Evolutionary conservation across 2,329 filamentous ascomycete genomes (phyloP).

Genomic region (Epichloe typhina): DNA sequence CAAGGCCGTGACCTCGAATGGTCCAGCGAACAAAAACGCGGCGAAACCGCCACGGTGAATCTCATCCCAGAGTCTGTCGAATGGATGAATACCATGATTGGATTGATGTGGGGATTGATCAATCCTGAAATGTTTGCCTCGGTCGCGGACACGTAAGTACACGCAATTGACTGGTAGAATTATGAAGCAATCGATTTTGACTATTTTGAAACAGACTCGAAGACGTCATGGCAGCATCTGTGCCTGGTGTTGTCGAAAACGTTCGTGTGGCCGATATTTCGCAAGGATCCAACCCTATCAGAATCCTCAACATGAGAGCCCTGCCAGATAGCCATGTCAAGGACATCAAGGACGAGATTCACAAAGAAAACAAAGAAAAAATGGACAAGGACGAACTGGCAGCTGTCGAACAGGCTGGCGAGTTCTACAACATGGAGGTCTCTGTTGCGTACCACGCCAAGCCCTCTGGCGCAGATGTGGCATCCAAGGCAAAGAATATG

Average conservation of each 20-base stretch:
- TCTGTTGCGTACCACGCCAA: conserved; percentile 85
- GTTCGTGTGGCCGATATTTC: conserved; percentile 91
- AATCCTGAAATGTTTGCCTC: conserved; percentile 92
- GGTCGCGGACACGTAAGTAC: conserved; percentile 63
- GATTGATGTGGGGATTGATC: conserved; percentile 77
- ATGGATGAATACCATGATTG: conserved; percentile 87
- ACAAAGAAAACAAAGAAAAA: conserved; percentile 59
- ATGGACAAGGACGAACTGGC: conserved; percentile 81
- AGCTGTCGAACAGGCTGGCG: conserved; percentile 78
- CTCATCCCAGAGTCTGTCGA: conserved; percentile 85
- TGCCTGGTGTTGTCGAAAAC: conserved; percentile 83
- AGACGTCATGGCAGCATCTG: conserved; percentile 93
- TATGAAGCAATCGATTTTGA: background rate
- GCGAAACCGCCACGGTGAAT: conserved; percentile 75
- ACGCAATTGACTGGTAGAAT: background rate
- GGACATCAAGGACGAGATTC: conserved; percentile 70
- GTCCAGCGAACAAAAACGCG: conserved; percentile 74
- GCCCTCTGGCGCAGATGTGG: conserved; percentile 55
- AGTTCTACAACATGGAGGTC: conserved; percentile 85
- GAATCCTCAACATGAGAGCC: conserved; percentile 75
- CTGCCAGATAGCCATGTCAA: conserved; percentile 67
- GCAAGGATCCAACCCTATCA: conserved; percentile 80
- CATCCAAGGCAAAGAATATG: conserved; percentile 84
- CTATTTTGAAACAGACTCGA: conserved; percentile 20
- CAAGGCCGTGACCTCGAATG: conserved; percentile 78